phyloP scores from a whole-genome alignment of 192 early-diverging fungal genomes.

The Backusella liffmaniae region DNA sequence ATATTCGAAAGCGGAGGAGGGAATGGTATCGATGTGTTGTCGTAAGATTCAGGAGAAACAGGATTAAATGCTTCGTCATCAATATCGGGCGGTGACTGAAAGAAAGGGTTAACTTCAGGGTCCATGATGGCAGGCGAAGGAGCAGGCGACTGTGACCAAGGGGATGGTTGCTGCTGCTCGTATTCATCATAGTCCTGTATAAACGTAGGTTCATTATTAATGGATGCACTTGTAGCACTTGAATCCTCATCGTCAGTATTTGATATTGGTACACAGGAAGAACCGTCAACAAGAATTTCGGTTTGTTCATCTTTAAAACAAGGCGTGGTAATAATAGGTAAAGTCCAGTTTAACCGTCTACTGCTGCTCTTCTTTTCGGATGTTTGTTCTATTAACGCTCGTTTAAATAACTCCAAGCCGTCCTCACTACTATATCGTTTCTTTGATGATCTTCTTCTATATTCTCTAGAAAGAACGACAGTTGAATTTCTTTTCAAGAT shows the following conservation, averaged over 20 bases:
- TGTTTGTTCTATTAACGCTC: slow-evolving; percentile 21
- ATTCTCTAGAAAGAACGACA: slow-evolving; percentile 51
- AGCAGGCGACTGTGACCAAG: slow-evolving; percentile 59
- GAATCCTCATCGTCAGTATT: slow-evolving; percentile 12
- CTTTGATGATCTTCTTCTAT: slow-evolving; percentile 25
- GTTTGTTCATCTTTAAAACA: slow-evolving; percentile 26
- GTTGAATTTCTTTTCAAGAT: slow-evolving; percentile 44
- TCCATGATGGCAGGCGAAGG: slow-evolving; percentile 53
- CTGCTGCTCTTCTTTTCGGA: slow-evolving; percentile 5
- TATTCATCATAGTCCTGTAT: slow-evolving; percentile 47
- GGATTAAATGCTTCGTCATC: slow-evolving; percentile 60
- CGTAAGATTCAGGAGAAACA: slow-evolving; percentile 34
- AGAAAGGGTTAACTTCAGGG: slow-evolving; percentile 56
- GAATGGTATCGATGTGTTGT: slow-evolving; percentile 18
- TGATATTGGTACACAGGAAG: slow-evolving; percentile 5
- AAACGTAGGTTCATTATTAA: neutral
- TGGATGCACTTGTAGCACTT: neutral
- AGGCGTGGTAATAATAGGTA: slow-evolving; percentile 25
- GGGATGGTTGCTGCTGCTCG: slow-evolving; percentile 53
- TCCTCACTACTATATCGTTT: slow-evolving; percentile 16
- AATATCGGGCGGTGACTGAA: slow-evolving; percentile 46
- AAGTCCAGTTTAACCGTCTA: slow-evolving; percentile 30
- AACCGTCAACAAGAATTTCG: slow-evolving; percentile 20
- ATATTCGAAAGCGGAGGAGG: slow-evolving; percentile 39
- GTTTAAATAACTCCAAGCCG: slow-evolving; percentile 21